Conservation (phyloP, 2,329 filamentous ascomycete species). For the Calonectria multiphialidica region DNA sequence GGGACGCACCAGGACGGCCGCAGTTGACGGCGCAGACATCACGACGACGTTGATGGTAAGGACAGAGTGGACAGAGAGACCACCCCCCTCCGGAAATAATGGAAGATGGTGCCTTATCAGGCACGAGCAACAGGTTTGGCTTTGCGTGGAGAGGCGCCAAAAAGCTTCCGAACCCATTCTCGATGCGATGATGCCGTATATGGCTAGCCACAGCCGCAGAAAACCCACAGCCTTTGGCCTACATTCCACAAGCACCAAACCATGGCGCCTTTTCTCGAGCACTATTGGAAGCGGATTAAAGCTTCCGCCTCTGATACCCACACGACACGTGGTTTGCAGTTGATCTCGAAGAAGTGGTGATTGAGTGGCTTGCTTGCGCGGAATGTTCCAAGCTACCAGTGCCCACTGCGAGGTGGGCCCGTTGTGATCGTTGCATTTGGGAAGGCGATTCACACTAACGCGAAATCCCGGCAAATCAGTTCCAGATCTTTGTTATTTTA, state of each 20-base stretch:
- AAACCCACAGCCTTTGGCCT: not conserved
- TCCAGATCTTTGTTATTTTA: not conserved
- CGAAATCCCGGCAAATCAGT: not conserved
- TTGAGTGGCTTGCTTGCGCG: not conserved
- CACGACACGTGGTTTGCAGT: not conserved
- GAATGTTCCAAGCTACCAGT: not conserved
- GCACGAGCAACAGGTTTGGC: not conserved
- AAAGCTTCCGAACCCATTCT: constrained; percentile 1
- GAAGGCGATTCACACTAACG: not conserved
- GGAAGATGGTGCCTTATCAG: constrained; percentile 2
- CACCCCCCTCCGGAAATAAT: not conserved
- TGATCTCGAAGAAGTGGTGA: not conserved
- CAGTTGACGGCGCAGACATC: not conserved
- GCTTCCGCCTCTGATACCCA: not conserved
- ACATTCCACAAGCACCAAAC: not conserved
- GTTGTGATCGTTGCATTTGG: not conserved
- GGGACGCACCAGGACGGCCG: not conserved
- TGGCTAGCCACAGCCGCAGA: not conserved
- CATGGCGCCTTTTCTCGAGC: not conserved
- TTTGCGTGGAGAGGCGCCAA: not conserved
- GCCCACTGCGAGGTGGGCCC: too few species aligned
- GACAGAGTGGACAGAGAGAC: not conserved
- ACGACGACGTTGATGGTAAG: not conserved
- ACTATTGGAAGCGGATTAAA: not conserved
- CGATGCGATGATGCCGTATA: not conserved